A percentile compares a stretch with the other conserved stretches of the same genome.
Conservation (phyloP, 257 asterid species). For the Solanum lycopersicoides region DNA sequence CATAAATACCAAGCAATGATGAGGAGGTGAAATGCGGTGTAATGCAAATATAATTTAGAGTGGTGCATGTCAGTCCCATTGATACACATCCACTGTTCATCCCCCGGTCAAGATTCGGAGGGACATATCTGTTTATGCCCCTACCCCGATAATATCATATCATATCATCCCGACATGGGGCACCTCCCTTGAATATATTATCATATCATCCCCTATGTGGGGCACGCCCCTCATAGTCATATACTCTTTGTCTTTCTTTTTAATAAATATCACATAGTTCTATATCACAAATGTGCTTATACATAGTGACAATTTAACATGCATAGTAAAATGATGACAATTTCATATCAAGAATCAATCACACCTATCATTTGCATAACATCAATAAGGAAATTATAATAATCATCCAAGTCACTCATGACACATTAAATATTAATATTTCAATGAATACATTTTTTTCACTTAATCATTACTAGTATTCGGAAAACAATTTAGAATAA, state of each 20-base stretch:
- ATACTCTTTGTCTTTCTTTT: neutral
- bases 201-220: neutral
- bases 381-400: neutral
- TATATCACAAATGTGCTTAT: neutral
- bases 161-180: neutral
- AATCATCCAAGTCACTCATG: neutral
- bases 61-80: neutral
- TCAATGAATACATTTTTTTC: too few relatives aligned
- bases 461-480: neutral
- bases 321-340: neutral
- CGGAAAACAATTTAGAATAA: too few relatives aligned
- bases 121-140: too few relatives aligned
- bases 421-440: too few relatives aligned
- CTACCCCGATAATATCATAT: too few relatives aligned
- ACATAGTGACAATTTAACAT: too few relatives aligned
- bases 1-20: neutral
- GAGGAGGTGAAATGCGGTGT: neutral
- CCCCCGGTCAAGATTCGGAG: too few relatives aligned
- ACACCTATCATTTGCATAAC: neutral
- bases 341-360: neutral
- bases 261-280: neutral
- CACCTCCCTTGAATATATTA: neutral
- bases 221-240: neutral
- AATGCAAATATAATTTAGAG: neutral
- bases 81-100: neutral